A percentile compares a stretch with the other conserved stretches of the same genome.
These are phyloP conservation scores for Xylaria telfairii DNA, from an alignment of 495 filamentous ascomycete species.

Conservation along the genomic window DNA sequence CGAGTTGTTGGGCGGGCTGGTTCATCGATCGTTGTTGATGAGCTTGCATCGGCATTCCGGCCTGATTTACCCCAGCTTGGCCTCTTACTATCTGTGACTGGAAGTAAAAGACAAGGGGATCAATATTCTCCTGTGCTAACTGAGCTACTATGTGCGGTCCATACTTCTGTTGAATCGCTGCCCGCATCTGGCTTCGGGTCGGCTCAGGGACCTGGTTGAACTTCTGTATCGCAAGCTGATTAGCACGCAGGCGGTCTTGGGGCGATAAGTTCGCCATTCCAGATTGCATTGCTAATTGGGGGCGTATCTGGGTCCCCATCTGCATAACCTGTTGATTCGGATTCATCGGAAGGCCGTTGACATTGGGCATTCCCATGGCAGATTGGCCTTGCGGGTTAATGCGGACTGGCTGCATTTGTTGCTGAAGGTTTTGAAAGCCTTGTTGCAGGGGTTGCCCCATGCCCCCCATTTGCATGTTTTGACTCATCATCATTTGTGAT, in stretches of 20 bases:
- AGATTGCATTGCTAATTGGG: slow-evolving; percentile 30
- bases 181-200: slow-evolving; percentile 42
- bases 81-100: slow-evolving; percentile 47
- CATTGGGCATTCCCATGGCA: slow-evolving; percentile 44
- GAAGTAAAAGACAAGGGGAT: slow-evolving; percentile 49
- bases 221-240: slow-evolving; percentile 36
- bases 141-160: slow-evolving; percentile 39
- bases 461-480: slow-evolving; percentile 49
- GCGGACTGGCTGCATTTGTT: slow-evolving; percentile 56
- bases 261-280: slow-evolving; percentile 34
- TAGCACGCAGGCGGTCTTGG: slow-evolving; percentile 39
- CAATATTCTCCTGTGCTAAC: slow-evolving; percentile 42
- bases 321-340: slow-evolving; percentile 50
- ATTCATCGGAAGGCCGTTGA: slow-evolving; percentile 40
- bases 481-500: slow-evolving; percentile 53
- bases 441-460: slow-evolving; percentile 50
- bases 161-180: slow-evolving; percentile 39
- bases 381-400: slow-evolving; percentile 47
- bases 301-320: slow-evolving; percentile 39
- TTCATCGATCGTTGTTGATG: slow-evolving; percentile 47
- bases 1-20: slow-evolving; percentile 40
- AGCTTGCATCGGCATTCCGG: slow-evolving; percentile 36
- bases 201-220: slow-evolving; percentile 38
- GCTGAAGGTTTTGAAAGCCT: slow-evolving; percentile 55
- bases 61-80: slow-evolving; percentile 36